Evolutionary conservation across 1,139 yeast species (phyloP).

Genomic region (Magnusiomyces ingens): DNA sequence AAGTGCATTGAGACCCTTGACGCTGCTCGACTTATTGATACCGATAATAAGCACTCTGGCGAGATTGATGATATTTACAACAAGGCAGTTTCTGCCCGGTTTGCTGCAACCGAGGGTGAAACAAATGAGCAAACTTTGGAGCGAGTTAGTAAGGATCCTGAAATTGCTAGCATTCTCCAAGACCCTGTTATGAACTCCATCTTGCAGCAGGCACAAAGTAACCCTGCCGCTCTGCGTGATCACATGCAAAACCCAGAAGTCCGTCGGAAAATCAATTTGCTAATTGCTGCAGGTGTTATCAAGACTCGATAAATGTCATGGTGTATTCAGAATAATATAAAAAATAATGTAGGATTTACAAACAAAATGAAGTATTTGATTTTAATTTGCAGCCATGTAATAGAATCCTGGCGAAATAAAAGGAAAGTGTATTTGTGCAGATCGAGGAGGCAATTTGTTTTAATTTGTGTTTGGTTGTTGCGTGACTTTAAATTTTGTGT

Average conservation of each 20-base stretch:
- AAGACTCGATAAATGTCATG: slow-evolving; percentile 61
- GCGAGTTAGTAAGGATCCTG: slow-evolving; percentile 89
- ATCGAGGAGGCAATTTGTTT: too few relatives aligned
- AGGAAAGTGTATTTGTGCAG: too few relatives aligned
- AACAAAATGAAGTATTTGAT: too few relatives aligned
- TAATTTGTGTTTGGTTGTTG: too few relatives aligned
- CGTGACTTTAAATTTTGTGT: too few relatives aligned
- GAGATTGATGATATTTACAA: slow-evolving; percentile 81
- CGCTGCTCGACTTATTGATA: slow-evolving; percentile 68
- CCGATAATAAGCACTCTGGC: slow-evolving; percentile 51
- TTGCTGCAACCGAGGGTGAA: slow-evolving; percentile 78
- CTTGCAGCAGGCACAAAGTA: slow-evolving; percentile 85
- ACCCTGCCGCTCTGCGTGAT: slow-evolving; percentile 95
- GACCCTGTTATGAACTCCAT: slow-evolving; percentile 98
- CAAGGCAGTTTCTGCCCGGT: slow-evolving; percentile 75
- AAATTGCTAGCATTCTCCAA: slow-evolving; percentile 79
- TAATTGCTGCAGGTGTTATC: slow-evolving; percentile 95
- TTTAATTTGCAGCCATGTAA: too few relatives aligned
- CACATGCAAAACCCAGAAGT: slow-evolving; percentile 97
- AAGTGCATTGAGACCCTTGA: slow-evolving; percentile 77
- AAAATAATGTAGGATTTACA: too few relatives aligned
- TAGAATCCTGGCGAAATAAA: too few relatives aligned
- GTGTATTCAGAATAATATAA: too few relatives aligned
- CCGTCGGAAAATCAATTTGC: slow-evolving; percentile 75
- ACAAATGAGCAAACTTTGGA: slow-evolving; percentile 93